Evolutionary conservation across 345 rosid species (phyloP), one percentile per base, ranked within the genome.

Genomic region (Citrus inodora): DNA sequence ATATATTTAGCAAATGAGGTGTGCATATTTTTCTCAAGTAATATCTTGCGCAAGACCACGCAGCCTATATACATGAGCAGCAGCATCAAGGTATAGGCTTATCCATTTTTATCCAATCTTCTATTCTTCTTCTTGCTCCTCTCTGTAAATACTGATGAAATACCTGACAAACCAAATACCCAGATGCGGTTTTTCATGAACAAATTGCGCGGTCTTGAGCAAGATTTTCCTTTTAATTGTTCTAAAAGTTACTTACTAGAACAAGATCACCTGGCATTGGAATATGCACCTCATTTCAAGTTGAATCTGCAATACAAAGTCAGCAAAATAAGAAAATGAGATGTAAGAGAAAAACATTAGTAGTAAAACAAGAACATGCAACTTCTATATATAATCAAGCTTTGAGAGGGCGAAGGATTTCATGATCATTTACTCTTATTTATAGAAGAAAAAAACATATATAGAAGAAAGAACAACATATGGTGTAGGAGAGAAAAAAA

Each of bases 191-290:
- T 75, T 73, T 24, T 48, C 80, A 65, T 76, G 72, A 33, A 53
- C 53, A 76, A 76, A 76, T 17, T 80, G 76, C 79, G 76, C 76
- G 79, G 80, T 62, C 83, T 76, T 80, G 83, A 80, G 80, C 83
- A 76, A 80, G 69, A 81, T 76, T 55, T 78, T 78, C 14, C 24
- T 40, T 56, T 4, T 7, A 22, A n/a, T 68, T 16, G 24, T 22
- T n/a, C 25, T n/a, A 22, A 2, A 70, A 51, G 38, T 70, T 70
- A 70, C 73, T 42, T 19, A 28, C 25, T 1, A 5, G 6, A 6
- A 7, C 24, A 21, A 2, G 5, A 24, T 42, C 33, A 46, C 35
- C 27, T 69, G 33, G 33, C 4, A 35, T 38, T n/a, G 72, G 21
- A 51, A n/a, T 37, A 28, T 28, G 11, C 40, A 19, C 9, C 55